Evolutionary conservation across 202 grass and related monocot genomes (phyloP), one percentile per base, ranked within the genome.

Genomic region (Setaria italica): DNA sequence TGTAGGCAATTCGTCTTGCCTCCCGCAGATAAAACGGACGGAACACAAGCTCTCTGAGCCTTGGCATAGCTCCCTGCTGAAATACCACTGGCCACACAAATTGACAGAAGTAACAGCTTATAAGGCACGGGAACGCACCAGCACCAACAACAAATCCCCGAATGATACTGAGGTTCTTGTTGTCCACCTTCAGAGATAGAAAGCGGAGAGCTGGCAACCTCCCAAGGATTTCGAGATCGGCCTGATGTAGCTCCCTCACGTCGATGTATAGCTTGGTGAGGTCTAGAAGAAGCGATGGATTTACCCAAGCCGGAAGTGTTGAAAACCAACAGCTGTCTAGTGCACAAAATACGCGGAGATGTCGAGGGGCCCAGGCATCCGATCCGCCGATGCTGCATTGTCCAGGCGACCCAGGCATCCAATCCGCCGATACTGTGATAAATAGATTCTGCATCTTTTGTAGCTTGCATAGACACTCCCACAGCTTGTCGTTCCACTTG

Each of bases 201-300:
- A 0, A 5, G 7, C 16, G 1, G 0, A 74, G 71, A 54, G 3
- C 7, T 11, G 71, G 48, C 15, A 53, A 10, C 10, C 17, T 59
- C 17, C 43, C 59, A 3, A 75, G 58, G 58, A 65, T 54, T 7
- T 29, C 4, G 2, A 84, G 2, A 13, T 72, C 69, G 35, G 49
- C 56, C 7, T 63, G 56, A 13, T 15, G 16, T 2, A 83, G 42
- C 13, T 50, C 69, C 81, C 13, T 51, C 11, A 83, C 16, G 0
- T 0, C 0, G 17, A 83, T 62, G 7, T 0, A 0, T 63, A 83
- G 34, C 0, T 0, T 0, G 0, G 55, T n/a, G 7, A 58, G 55
- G 2, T 58, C 19, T 19, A 2, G 2, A 21, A 72, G 4, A 48
- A 9, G 53, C 0, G 5, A 35, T 37, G 80, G 25, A 71, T 62